A percentile compares a stretch with the other conserved stretches of the same genome.
phyloP scores from a whole-genome alignment of 345 rosid genomes.

The Gossypium bickii region DNA sequence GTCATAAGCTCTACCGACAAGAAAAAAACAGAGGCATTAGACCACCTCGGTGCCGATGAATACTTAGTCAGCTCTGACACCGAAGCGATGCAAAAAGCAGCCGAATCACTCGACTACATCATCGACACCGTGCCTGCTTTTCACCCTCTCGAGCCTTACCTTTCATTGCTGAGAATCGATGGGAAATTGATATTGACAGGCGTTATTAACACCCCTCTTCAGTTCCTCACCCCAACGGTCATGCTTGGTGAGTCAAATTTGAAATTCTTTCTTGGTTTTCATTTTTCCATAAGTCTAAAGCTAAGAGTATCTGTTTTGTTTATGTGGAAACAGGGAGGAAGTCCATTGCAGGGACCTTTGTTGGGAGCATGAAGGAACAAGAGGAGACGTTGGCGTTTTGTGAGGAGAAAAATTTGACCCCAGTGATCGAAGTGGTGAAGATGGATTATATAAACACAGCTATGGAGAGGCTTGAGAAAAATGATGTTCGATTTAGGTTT shows the following conservation, averaged over 20 bases:
- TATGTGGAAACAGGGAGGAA: conserved; percentile 50
- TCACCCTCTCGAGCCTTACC: conserved; percentile 82
- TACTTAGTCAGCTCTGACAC: conserved; percentile 74
- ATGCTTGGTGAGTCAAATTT: conserved; percentile 61
- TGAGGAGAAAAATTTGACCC: conserved; percentile 52
- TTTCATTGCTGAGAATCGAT: conserved; percentile 65
- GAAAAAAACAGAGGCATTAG: conserved; percentile 77
- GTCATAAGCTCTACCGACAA: conserved; percentile 92
- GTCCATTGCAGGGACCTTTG: conserved; percentile 65
- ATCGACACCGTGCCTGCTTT: conserved; percentile 85
- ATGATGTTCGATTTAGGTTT: conserved; percentile 88
- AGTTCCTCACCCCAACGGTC: conserved; percentile 65
- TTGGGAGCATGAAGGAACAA: conserved; percentile 82
- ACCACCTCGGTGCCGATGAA: conserved; percentile 82
- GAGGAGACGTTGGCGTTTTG: conserved; percentile 83
- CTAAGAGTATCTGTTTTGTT: no score
- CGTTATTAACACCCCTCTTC: conserved; percentile 66
- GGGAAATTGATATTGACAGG: conserved; percentile 87
- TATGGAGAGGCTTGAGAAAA: conserved; percentile 80
- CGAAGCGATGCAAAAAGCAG: conserved; percentile 47
- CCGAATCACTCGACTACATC: conserved; percentile 78
- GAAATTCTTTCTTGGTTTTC: background rate
- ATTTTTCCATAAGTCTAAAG: background rate
- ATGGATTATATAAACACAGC: conserved; percentile 84
- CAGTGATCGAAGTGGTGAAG: conserved; percentile 75